A percentile compares a stretch with the other conserved stretches of the same genome.
phyloP scores from a whole-genome alignment of 2,329 filamentous ascomycete species.

The Cylindrodendrum hubeiense region DNA sequence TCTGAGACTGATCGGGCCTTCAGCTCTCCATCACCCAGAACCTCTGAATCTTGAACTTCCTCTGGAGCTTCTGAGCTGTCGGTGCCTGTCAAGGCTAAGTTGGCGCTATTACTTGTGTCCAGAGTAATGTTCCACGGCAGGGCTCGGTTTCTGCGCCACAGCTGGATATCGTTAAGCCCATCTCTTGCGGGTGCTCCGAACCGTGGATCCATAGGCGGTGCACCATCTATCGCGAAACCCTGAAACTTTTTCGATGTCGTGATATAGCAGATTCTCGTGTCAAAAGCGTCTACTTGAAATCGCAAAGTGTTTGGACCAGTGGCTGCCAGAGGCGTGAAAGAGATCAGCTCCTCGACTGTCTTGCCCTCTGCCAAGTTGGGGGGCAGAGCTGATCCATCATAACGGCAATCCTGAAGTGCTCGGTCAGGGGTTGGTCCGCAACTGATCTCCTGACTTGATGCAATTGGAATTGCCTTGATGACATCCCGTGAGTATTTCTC shows the following conservation, averaged over 20 bases:
- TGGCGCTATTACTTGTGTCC: conserved; percentile 35
- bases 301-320: conserved; percentile 62
- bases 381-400: conserved; percentile 69
- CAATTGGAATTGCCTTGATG: conserved; percentile 77
- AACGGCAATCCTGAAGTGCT: conserved; percentile 75
- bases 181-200: conserved; percentile 72
- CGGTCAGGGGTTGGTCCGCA: conserved; percentile 62
- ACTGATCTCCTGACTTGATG: conserved; percentile 69
- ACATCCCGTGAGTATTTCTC: conserved; percentile 76
- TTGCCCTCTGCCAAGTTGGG: conserved; percentile 71
- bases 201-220: conserved; percentile 69
- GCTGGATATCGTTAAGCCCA: conserved; percentile 76
- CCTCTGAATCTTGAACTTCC: background rate
- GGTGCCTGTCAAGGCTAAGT: background rate
- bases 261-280: conserved; percentile 84
- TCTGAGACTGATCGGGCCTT: conserved; percentile 25
- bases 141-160: conserved; percentile 88
- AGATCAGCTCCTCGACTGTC: conserved; percentile 69
- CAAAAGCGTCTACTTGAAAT: conserved; percentile 76
- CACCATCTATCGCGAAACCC: conserved; percentile 73
- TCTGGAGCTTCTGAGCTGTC: background rate
- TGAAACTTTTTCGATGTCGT: conserved; percentile 77
- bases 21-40: conserved; percentile 25
- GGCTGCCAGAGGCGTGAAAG: conserved; percentile 59
- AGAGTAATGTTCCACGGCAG: conserved; percentile 76